Conservation (phyloP, 1,139 yeast species). For the Suhomyces bokatorum region DNA sequence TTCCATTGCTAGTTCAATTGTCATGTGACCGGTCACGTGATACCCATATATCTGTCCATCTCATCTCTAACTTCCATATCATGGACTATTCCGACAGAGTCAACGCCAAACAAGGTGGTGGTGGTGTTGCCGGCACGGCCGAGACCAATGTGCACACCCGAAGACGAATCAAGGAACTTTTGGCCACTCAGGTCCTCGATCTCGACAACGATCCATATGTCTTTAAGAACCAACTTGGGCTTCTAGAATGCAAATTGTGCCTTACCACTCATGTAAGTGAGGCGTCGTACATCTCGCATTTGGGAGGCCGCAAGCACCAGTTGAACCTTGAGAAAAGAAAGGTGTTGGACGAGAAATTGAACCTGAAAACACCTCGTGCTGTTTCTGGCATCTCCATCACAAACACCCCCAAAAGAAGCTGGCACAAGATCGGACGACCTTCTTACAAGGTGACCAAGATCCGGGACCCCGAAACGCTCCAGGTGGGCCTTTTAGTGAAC, state of each 20-base stretch:
- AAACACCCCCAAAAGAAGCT: slow-evolving; percentile 42
- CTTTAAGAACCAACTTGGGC: slow-evolving; percentile 69
- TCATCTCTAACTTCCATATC: not conserved
- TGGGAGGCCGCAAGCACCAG: slow-evolving; percentile 78
- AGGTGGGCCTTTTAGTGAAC: slow-evolving; percentile 62
- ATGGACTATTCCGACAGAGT: slow-evolving; percentile 52
- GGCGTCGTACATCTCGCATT: slow-evolving; percentile 75
- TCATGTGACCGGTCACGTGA: too few species aligned
- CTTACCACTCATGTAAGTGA: slow-evolving; percentile 73
- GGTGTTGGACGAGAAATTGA: slow-evolving; percentile 39
- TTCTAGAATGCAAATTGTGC: slow-evolving; percentile 75
- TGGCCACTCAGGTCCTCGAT: slow-evolving; percentile 60
- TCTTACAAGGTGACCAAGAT: slow-evolving; percentile 66
- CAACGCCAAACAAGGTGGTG: slow-evolving; percentile 51
- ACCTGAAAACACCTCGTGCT: slow-evolving; percentile 5
- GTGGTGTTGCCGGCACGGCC: slow-evolving; percentile 73
- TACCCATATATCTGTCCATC: not conserved
- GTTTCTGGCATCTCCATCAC: slow-evolving; percentile 17
- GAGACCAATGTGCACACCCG: slow-evolving; percentile 68
- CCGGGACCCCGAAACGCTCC: slow-evolving; percentile 56
- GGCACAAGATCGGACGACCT: slow-evolving; percentile 71
- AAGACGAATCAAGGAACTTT: slow-evolving; percentile 62
- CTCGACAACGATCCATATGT: slow-evolving; percentile 78
- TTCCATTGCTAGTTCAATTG: too few species aligned
- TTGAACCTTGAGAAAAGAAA: slow-evolving; percentile 63